phyloP scores from a whole-genome alignment of 306 rosid genomes.

The Psophocarpus tetragonolobus region DNA sequence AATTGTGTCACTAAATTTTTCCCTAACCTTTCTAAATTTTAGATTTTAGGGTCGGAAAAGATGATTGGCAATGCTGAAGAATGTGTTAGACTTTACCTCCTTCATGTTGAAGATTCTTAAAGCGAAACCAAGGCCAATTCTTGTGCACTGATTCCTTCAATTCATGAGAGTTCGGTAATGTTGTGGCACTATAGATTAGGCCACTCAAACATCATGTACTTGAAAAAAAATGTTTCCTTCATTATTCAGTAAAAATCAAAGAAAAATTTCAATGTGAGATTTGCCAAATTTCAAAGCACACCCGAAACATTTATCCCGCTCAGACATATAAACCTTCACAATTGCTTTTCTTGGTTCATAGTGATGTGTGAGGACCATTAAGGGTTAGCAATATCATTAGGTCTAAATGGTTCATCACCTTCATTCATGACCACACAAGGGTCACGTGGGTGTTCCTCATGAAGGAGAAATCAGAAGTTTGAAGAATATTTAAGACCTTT shows the following conservation, averaged over 20 bases:
- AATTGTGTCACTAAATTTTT: neutral
- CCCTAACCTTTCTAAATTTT: neutral
- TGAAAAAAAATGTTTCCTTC: neutral
- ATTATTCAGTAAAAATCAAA: neutral
- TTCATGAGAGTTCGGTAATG: neutral
- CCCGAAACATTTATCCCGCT: neutral
- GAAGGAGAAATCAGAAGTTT: too few species aligned
- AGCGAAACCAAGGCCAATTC: neutral
- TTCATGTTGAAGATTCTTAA: too few species aligned
- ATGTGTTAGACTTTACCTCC: too few species aligned
- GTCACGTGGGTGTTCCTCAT: too few species aligned
- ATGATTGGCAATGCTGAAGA: too few species aligned
- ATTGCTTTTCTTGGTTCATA: too few species aligned
- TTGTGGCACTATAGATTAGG: neutral
- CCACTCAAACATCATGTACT: neutral
- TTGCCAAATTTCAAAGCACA: neutral
- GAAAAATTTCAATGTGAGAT: neutral
- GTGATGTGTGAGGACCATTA: too few species aligned
- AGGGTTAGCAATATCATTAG: too few species aligned
- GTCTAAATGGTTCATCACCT: too few species aligned
- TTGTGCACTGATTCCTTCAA: neutral
- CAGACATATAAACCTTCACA: neutral
- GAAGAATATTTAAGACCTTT: too few species aligned
- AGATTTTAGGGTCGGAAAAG: too few species aligned
- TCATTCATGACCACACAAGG: too few species aligned